These are phyloP conservation scores for Dacryopinax spathularia DNA, from an alignment of 768 basidiomycete species.

Conservation along the genomic window DNA sequence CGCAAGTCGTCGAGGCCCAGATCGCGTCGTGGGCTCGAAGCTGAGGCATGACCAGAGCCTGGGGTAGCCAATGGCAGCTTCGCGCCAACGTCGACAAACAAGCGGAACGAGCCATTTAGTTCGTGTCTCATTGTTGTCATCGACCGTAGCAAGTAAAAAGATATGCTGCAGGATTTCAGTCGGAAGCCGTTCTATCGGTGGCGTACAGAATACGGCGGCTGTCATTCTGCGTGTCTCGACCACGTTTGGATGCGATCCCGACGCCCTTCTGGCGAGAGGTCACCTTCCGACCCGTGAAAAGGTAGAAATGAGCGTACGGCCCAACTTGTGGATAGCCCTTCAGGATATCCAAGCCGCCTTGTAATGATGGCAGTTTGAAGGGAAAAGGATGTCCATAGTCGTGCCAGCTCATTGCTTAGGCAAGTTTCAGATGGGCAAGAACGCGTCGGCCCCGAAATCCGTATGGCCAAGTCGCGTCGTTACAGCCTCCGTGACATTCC, in stretches of 20 bases:
- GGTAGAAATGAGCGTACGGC: no score
- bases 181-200: not conserved
- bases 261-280: no score
- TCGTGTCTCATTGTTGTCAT: slow-evolving; percentile 5
- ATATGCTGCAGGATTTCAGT: not conserved
- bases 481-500: not conserved
- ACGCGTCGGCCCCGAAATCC: not conserved
- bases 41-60: slow-evolving; percentile 2
- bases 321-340: not conserved
- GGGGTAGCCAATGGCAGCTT: not conserved
- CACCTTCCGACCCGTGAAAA: no score
- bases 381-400: not conserved
- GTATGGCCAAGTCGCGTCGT: not conserved
- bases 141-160: slow-evolving; percentile 3
- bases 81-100: not conserved
- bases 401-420: not conserved
- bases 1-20: not conserved
- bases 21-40: not conserved
- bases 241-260: not conserved
- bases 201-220: not conserved
- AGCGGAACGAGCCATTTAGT: not conserved
- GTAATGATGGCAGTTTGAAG: not conserved
- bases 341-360: not conserved
- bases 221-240: not conserved
- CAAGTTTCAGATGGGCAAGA: not conserved